These are phyloP conservation scores for Scytalidium sp. DNA, from an alignment of 2,329 filamentous ascomycete genomes.

Conservation along the genomic window DNA sequence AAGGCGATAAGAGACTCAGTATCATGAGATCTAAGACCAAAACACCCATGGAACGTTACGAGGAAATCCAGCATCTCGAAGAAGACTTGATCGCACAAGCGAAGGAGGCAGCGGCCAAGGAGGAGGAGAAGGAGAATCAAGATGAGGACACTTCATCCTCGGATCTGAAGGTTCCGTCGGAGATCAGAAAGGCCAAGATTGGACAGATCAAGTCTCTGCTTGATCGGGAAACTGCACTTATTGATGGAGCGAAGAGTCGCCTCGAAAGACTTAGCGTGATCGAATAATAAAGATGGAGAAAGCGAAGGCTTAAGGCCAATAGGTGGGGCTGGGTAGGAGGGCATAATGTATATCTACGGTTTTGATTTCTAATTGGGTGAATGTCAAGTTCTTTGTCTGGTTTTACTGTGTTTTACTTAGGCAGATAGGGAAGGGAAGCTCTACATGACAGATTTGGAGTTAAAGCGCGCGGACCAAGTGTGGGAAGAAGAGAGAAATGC, in stretches of 20 bases:
- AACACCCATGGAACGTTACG: constrained; percentile 53
- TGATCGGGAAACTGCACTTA: constrained; percentile 64
- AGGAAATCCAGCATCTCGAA: constrained; percentile 52
- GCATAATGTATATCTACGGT: too few species aligned
- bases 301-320: too few species aligned
- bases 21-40: constrained; percentile 30
- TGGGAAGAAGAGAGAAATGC: too few species aligned
- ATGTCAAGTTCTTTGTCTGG: too few species aligned
- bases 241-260: constrained; percentile 63
- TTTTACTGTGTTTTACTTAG: too few species aligned
- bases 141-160: constrained; percentile 9
- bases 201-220: constrained; percentile 61
- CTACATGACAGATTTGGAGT: too few species aligned
- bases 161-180: constrained; percentile 46
- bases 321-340: too few species aligned
- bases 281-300: too few species aligned
- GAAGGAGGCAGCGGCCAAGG: constrained; percentile 36
- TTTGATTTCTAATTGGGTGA: too few species aligned
- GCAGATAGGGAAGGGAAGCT: too few species aligned
- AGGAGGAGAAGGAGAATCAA: constrained; percentile 21
- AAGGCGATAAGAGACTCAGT: background rate
- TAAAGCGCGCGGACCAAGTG: too few species aligned
- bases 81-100: constrained; percentile 52
- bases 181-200: constrained; percentile 61
- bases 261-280: constrained; percentile 51